A percentile compares a stretch with the other conserved stretches of the same genome.
Conservation (phyloP, 2,329 filamentous ascomycete genomes). For the Fusarium decemcellulare region DNA sequence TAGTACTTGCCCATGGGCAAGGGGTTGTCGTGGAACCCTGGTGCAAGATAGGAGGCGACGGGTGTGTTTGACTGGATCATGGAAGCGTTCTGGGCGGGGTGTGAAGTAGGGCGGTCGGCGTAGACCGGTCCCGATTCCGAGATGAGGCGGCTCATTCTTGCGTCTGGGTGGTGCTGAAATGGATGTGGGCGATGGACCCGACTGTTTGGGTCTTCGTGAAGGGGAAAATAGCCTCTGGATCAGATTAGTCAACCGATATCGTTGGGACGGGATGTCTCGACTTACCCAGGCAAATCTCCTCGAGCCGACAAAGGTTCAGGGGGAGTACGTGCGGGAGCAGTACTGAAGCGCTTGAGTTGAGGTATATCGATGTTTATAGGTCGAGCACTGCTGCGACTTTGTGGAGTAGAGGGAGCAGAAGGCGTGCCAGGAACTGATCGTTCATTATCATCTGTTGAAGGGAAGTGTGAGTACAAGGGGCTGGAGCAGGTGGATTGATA, state of each 20-base stretch:
- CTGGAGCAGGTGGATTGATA: background rate
- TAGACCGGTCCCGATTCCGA: constrained; percentile 48
- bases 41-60: constrained; percentile 66
- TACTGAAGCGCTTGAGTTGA: constrained; percentile 56
- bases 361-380: constrained; percentile 70
- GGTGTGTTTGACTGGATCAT: constrained; percentile 56
- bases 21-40: constrained; percentile 61
- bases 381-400: constrained; percentile 51
- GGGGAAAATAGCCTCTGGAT: constrained; percentile 71
- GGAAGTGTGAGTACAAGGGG: constrained; percentile 24
- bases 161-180: constrained; percentile 59
- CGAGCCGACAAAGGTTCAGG: constrained; percentile 68
- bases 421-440: constrained; percentile 28
- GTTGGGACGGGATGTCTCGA: background rate
- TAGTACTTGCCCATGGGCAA: constrained; percentile 75
- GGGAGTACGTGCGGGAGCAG: constrained; percentile 58
- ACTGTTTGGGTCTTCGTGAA: constrained; percentile 68
- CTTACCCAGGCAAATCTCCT: constrained; percentile 72
- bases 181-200: constrained; percentile 66
- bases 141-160: constrained; percentile 55
- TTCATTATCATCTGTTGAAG: constrained; percentile 36
- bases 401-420: constrained; percentile 41
- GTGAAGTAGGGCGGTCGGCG: constrained; percentile 46
- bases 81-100: constrained; percentile 41
- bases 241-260: constrained; percentile 11